Conservation (phyloP, 2,329 filamentous ascomycete species). For the Colletotrichum godetiae region DNA sequence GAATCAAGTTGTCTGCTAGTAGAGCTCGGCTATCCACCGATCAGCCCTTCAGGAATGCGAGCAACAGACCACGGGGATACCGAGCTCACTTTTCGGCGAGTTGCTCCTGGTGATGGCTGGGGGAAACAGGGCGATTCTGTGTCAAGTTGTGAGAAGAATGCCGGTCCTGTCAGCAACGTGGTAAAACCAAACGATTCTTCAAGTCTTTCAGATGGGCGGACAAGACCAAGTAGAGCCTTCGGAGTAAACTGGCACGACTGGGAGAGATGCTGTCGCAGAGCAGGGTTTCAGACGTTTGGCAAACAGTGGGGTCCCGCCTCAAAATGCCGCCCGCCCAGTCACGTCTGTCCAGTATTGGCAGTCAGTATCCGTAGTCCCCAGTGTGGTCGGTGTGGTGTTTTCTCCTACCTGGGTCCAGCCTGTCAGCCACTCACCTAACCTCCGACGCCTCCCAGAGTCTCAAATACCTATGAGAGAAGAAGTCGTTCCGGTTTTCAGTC, state of each 20-base stretch:
- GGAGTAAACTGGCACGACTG: background rate
- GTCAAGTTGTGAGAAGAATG: background rate
- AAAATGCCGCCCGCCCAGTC: background rate
- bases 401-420: background rate
- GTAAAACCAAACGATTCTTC: background rate
- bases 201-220: background rate
- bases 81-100: background rate
- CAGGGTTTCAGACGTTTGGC: conserved; percentile 29
- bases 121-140: background rate
- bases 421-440: too few species aligned
- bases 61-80: background rate
- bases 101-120: background rate
- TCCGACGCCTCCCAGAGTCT: too few species aligned
- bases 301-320: conserved; percentile 28
- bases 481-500: background rate
- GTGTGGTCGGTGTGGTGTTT: background rate
- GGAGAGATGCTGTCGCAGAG: conserved; percentile 20
- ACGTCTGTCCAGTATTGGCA: background rate
- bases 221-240: background rate
- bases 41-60: background rate
- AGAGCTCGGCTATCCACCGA: background rate
- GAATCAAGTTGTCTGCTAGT: background rate
- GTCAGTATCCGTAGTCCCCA: too few species aligned
- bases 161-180: background rate
- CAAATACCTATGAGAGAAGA: background rate